A percentile compares a stretch with the other conserved stretches of the same genome.
Evolutionary conservation across 345 rosid species (phyloP).

Genomic region (Euphorbia pulcherrima): DNA sequence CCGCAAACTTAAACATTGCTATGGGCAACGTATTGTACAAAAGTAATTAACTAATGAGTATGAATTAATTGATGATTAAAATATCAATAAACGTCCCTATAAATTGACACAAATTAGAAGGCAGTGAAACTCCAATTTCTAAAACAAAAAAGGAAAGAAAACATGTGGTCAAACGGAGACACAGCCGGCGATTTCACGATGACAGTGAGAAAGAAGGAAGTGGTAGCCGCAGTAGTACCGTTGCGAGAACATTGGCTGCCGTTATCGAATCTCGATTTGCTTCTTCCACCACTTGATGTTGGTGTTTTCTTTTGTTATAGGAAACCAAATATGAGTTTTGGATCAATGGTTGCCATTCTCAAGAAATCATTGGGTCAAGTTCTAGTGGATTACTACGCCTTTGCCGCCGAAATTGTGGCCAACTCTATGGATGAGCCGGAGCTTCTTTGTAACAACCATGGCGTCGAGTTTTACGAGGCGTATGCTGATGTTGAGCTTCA

Average conservation of each 20-base stretch:
- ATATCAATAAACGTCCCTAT: not conserved
- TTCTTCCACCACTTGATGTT: slow-evolving; percentile 66
- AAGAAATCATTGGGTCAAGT: slow-evolving; percentile 61
- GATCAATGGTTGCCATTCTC: slow-evolving; percentile 35
- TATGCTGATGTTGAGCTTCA: slow-evolving; percentile 48
- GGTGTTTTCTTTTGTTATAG: slow-evolving; percentile 66
- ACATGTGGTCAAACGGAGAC: not conserved
- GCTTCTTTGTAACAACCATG: slow-evolving; percentile 76
- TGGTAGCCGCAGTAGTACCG: slow-evolving; percentile 65
- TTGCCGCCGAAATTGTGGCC: slow-evolving; percentile 62
- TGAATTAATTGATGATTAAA: not conserved
- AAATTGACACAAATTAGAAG: not conserved
- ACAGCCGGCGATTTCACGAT: slow-evolving; percentile 5
- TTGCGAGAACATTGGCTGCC: slow-evolving; percentile 78
- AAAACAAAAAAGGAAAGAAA: not conserved
- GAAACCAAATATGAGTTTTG: slow-evolving; percentile 20
- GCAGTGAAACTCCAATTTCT: not conserved
- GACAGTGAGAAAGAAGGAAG: slow-evolving; percentile 40
- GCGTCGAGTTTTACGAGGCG: slow-evolving; percentile 68
- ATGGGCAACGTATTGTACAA: too few species aligned
- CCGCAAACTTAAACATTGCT: too few species aligned
- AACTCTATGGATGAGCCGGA: slow-evolving; percentile 69
- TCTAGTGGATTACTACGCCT: slow-evolving; percentile 64
- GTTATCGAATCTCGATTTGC: slow-evolving; percentile 77
- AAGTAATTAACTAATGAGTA: too few species aligned